These are phyloP conservation scores for Fusarium sp. DNA, from an alignment of 2,329 filamentous ascomycete species.

Conservation along the genomic window DNA sequence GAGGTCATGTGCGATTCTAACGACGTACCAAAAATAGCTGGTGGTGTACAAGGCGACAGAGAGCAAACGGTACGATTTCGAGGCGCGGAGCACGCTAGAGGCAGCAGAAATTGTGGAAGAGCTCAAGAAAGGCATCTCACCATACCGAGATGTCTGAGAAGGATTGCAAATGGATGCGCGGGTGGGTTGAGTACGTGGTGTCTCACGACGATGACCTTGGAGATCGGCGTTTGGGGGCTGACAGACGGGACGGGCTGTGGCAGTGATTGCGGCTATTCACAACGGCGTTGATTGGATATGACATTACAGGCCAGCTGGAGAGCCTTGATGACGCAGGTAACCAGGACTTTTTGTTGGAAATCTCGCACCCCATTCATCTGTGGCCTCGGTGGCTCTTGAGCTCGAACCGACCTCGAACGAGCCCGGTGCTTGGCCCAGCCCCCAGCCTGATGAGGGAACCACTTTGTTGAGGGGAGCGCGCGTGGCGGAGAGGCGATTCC, in stretches of 20 bases:
- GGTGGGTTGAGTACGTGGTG: constrained; percentile 9
- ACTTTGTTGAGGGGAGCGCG: constrained; percentile 2
- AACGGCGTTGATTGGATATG: neutral
- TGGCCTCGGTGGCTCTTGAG: neutral
- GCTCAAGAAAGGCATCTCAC: constrained; percentile 80
- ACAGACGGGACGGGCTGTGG: neutral
- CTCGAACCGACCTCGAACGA: neutral
- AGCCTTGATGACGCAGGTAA: constrained; percentile 3
- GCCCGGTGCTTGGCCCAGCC: constrained; percentile 6
- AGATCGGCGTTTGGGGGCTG: constrained; percentile 11
- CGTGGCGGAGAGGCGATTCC: neutral
- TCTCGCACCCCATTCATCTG: neutral
- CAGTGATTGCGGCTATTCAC: neutral
- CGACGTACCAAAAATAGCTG: constrained; percentile 56
- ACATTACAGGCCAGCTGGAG: neutral
- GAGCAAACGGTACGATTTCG: constrained; percentile 87
- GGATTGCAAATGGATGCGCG: neutral
- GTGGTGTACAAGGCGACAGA: constrained; percentile 82
- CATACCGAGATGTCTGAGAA: constrained; percentile 65
- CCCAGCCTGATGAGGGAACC: neutral
- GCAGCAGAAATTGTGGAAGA: constrained; percentile 83
- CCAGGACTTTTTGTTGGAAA: neutral
- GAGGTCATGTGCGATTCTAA: constrained; percentile 19
- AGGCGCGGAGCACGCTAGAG: constrained; percentile 77
- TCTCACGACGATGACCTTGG: neutral